Evolutionary conservation across 495 filamentous ascomycete species (phyloP), one percentile per base, ranked within the genome.

Genomic region (Penicillium cataractarum): DNA sequence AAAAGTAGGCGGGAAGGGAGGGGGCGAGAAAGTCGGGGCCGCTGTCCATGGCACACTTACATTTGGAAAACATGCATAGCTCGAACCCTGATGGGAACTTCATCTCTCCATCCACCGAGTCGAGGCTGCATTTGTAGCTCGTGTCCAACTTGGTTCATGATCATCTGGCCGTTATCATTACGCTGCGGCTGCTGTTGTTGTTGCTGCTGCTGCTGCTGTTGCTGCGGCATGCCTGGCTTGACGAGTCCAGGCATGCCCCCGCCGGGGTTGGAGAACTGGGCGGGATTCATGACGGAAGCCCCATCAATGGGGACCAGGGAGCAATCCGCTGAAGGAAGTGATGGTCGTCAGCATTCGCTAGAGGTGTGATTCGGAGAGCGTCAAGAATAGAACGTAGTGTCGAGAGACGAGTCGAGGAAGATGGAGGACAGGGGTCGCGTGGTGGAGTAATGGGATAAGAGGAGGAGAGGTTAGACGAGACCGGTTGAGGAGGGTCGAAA

Each of bases 211-310:
- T 68, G 71, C 67, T 53, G 48, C 48, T 59, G 71, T 24, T 53
- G 48, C 48, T 59, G 71, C 61, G 69, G 71, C 67, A 79, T 76
- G 57, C 66, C 72, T 48, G 77, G 71, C 48, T 75, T 76, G 65
- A 73, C 73, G 55, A 68, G 70, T 44, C 65, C 73, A 53, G 72
- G 71, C 75, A 80, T 75, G 64, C 57, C 77, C 66, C 72, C 76
- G 68, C 74, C 76, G 57, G 73, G 71, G 63, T 84, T 82, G 62
- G 74, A 62, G 60, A 80, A 81, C 61, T 79, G 77, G 65, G 69
- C 77, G 58, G 77, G 72, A 80, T 83, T 83, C 81, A 84, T 82
- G 72, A 72, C 74, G 68, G 74, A 70, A 74, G 74, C 77, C 77
- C 79, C 73, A 71, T 76, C 64, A 76, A 74, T 71, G 79, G 76